A percentile compares a stretch with the other conserved stretches of the same genome.
Evolutionary conservation across 2,329 filamentous ascomycete species (phyloP).

Genomic region (Colletotrichum sp.): DNA sequence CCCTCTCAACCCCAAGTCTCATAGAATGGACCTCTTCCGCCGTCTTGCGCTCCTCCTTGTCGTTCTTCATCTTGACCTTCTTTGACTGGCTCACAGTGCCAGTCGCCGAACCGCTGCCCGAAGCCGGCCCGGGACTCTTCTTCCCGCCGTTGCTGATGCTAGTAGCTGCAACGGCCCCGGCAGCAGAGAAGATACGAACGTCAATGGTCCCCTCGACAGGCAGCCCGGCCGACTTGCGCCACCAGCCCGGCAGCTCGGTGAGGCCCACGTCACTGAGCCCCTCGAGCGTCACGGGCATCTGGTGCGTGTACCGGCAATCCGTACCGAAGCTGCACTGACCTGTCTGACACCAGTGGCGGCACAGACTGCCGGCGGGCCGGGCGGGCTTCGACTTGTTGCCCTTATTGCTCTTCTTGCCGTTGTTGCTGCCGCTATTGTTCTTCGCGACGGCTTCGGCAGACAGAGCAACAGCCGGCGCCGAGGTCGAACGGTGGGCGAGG

Average conservation of each 20-base stretch:
- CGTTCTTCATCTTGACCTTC: neutral
- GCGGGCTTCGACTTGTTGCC: neutral
- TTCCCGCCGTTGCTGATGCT: neutral
- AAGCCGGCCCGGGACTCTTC: neutral
- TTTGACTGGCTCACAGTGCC: neutral
- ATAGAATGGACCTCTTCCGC: slow-evolving; percentile 5
- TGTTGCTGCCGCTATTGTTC: neutral
- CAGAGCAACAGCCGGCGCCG: neutral
- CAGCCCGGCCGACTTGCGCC: slow-evolving; percentile 11
- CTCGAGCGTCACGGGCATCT: slow-evolving; percentile 48
- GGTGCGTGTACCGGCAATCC: slow-evolving; percentile 49
- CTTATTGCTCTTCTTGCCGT: neutral
- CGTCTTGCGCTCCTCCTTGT: neutral
- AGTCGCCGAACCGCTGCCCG: neutral
- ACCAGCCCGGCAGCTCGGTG: slow-evolving; percentile 49
- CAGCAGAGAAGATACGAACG: slow-evolving; percentile 9
- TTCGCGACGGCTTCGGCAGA: neutral
- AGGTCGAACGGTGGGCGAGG: neutral
- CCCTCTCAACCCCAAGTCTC: neutral
- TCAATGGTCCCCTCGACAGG: slow-evolving; percentile 10
- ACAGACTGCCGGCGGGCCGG: slow-evolving; percentile 30
- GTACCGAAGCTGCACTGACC: slow-evolving; percentile 51
- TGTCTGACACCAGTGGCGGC: slow-evolving; percentile 54
- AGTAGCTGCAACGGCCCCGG: neutral
- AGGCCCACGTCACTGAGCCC: slow-evolving; percentile 49